Percentiles rank a stretch among this genome's conserved stretches.
phyloP scores from a whole-genome alignment of 176 grass and related monocot species.

The Thinopyrum elongatum region DNA sequence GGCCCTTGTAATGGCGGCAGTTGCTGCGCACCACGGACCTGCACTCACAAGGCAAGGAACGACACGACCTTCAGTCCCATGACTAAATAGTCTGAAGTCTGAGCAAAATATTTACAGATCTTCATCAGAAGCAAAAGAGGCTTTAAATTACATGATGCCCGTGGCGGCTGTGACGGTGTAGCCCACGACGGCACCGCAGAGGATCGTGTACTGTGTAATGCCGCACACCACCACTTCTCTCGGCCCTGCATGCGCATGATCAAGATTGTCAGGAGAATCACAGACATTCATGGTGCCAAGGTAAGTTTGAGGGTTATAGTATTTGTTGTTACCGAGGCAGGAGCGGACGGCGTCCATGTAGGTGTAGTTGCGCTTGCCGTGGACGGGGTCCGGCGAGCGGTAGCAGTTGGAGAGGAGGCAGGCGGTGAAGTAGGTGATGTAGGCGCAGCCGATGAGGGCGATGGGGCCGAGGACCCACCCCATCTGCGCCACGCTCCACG shows the following conservation, averaged over 20 bases:
- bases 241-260: conserved; percentile 32
- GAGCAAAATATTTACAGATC: not conserved
- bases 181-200: conserved; percentile 82
- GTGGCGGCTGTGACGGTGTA: conserved; percentile 95
- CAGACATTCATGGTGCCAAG: not conserved
- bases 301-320: not conserved
- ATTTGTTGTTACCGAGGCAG: conserved; percentile 61
- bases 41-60: not conserved
- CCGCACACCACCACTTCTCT: conserved; percentile 69
- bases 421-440: conserved; percentile 86
- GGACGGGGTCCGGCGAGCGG: conserved; percentile 77
- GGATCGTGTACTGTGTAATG: conserved; percentile 60
- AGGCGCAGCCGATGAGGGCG: conserved; percentile 78
- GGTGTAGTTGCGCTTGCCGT: conserved; percentile 84
- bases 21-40: conserved; percentile 73
- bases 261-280: not conserved
- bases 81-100: not conserved
- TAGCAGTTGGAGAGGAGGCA: conserved; percentile 87
- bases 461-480: conserved; percentile 86
- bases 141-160: conserved; percentile 61
- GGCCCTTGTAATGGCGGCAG: conserved; percentile 63
- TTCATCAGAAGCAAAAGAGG: not conserved
- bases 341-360: conserved; percentile 97
- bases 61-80: not conserved
- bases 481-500: conserved; percentile 98